These are phyloP conservation scores for Tylopilus rubrobrunneus DNA, from an alignment of 768 basidiomycete species.

Conservation along the genomic window DNA sequence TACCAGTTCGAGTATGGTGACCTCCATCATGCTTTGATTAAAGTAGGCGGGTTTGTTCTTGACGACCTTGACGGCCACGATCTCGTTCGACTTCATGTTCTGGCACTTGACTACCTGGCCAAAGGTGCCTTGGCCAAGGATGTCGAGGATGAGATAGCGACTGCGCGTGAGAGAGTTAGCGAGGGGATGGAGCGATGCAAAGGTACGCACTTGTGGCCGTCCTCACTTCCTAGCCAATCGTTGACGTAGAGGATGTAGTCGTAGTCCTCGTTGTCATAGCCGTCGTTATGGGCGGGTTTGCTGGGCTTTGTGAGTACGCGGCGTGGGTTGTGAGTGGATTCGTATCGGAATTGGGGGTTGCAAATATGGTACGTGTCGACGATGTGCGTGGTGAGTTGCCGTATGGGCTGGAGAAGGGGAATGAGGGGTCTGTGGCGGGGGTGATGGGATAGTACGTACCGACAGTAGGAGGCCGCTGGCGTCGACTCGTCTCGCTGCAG, in stretches of 20 bases:
- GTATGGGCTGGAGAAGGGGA: conserved; percentile 41
- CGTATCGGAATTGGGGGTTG: conserved; percentile 94
- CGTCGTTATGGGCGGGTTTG: conserved; percentile 93
- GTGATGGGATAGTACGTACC: conserved; percentile 43
- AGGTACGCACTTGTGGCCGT: conserved; percentile 85
- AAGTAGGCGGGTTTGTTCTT: conserved; percentile 99
- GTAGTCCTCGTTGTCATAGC: conserved; percentile 98
- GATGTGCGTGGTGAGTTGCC: conserved; percentile 79
- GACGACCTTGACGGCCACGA: conserved; percentile 98
- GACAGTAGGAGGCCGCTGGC: conserved; percentile 74
- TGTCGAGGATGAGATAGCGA: conserved; percentile 90
- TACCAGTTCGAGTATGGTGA: conserved; percentile 94
- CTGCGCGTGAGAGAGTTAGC: conserved; percentile 38
- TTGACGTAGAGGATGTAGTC: conserved; percentile 99
- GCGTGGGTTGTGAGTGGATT: conserved; percentile 90
- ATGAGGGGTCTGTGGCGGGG: conserved; percentile 2
- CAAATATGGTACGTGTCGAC: conserved; percentile 91
- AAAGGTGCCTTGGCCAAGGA: conserved; percentile 97
- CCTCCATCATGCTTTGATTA: conserved; percentile 99
- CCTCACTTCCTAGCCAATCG: conserved; percentile 92
- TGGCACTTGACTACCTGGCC: conserved; percentile 99
- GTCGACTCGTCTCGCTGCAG: conserved; percentile 72
- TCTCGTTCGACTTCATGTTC: conserved; percentile 99
- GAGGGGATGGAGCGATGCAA: background rate
- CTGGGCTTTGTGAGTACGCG: conserved; percentile 97